Conservation (phyloP, 179 eudicot genomes). For the Heliamphora pulchella region DNA sequence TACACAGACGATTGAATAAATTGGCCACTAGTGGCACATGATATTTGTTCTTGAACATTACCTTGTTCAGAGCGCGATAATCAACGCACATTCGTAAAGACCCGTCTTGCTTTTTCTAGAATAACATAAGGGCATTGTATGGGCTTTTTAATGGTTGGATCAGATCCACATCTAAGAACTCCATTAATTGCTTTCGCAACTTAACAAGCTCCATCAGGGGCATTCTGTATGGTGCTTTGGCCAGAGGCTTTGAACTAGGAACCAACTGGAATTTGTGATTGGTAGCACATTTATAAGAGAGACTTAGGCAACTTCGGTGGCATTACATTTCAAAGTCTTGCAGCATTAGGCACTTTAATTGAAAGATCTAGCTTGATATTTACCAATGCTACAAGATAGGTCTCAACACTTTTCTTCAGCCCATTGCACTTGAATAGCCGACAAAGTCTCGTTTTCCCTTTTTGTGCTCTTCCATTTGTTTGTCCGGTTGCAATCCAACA, state of each 20-base stretch:
- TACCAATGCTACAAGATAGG: too few relatives aligned
- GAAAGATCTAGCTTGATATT: background rate
- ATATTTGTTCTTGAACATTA: background rate
- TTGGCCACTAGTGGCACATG: background rate
- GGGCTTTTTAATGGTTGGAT: slow-evolving; percentile 3
- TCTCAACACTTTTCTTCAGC: too few relatives aligned
- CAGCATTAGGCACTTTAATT: background rate
- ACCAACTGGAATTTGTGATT: slow-evolving; percentile 2
- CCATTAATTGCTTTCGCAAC: background rate
- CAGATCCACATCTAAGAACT: slow-evolving; percentile 5
- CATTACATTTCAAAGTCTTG: background rate
- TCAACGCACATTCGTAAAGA: slow-evolving; percentile 4
- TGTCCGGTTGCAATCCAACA: too few relatives aligned
- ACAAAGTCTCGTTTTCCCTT: too few relatives aligned
- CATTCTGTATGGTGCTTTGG: background rate
- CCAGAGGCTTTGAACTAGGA: background rate
- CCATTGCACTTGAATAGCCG: too few relatives aligned
- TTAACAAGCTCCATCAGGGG: background rate
- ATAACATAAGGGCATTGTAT: background rate
- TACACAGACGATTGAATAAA: too few relatives aligned
- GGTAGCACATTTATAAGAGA: background rate
- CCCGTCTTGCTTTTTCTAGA: slow-evolving; percentile 2
- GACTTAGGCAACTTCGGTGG: slow-evolving; percentile 1
- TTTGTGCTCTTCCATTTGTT: too few relatives aligned
- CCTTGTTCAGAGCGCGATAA: background rate